These are phyloP conservation scores for Plectosphaerella plurivora DNA, from an alignment of 2,329 filamentous ascomycete species.

Conservation along the genomic window DNA sequence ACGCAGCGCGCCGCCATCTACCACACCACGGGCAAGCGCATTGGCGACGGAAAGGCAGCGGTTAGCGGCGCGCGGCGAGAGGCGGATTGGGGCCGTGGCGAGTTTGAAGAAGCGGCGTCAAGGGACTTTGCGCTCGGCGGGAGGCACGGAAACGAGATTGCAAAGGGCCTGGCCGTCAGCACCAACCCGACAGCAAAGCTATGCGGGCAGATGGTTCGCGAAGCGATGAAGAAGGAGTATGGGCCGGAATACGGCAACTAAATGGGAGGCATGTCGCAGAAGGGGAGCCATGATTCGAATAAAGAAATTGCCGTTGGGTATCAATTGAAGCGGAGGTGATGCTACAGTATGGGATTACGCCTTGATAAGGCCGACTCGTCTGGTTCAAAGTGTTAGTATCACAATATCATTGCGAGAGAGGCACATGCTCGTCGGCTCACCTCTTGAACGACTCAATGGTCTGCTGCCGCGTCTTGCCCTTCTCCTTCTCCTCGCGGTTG, in stretches of 20 bases:
- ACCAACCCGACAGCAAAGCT: conserved; percentile 66
- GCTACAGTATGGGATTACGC: not conserved
- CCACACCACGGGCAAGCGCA: conserved; percentile 51
- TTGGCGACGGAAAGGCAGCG: conserved; percentile 28
- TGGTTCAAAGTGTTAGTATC: conserved; percentile 3
- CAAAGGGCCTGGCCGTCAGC: conserved; percentile 58
- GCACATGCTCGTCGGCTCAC: conserved; percentile 20
- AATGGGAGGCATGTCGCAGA: not conserved
- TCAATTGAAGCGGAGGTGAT: conserved; percentile 1
- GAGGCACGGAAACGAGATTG: conserved; percentile 61
- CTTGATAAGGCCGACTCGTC: conserved; percentile 14
- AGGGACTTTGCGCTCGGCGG: conserved; percentile 61
- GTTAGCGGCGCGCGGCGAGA: conserved; percentile 37
- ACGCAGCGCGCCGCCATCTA: conserved; percentile 68
- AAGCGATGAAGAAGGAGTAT: conserved; percentile 67
- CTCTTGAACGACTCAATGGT: conserved; percentile 43
- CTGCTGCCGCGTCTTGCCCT: conserved; percentile 47
- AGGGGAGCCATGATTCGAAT: not conserved
- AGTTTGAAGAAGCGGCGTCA: conserved; percentile 60
- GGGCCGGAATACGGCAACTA: conserved; percentile 39
- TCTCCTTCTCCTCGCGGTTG: conserved; percentile 56
- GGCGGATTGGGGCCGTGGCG: conserved; percentile 43
- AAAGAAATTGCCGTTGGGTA: not conserved
- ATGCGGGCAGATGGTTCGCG: conserved; percentile 64
- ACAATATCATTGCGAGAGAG: not conserved